phyloP scores from a whole-genome alignment of 495 filamentous ascomycete species.

The Penicillium maclennaniae region DNA sequence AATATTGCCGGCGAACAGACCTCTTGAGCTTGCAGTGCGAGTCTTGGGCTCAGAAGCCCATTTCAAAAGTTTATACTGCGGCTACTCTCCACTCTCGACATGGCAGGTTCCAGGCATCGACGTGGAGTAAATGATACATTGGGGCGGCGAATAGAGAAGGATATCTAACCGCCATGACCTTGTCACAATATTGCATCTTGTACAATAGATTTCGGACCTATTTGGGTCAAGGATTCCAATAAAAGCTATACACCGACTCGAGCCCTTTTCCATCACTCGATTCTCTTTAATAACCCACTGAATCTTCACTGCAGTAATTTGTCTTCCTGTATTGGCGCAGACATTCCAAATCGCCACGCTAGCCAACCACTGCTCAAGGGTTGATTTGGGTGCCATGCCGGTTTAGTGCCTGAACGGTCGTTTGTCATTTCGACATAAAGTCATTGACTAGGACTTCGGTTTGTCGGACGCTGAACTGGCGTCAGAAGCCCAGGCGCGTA shows the following conservation, averaged over 20 bases:
- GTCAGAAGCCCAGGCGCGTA: too few relatives aligned
- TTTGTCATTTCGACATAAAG: too few relatives aligned
- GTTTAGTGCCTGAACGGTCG: too few relatives aligned
- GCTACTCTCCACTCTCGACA: constrained; percentile 26
- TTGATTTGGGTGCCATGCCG: too few relatives aligned
- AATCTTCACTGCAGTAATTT: too few relatives aligned
- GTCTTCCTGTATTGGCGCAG: too few relatives aligned
- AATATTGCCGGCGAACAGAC: background rate
- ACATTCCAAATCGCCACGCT: too few relatives aligned
- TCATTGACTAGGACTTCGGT: too few relatives aligned
- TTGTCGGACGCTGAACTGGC: too few relatives aligned
- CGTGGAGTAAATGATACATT: constrained; percentile 5
- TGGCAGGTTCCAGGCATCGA: constrained; percentile 28
- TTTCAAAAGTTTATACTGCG: constrained; percentile 5
- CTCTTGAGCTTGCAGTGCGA: background rate
- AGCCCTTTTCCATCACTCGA: too few relatives aligned
- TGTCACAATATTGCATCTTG: constrained; percentile 10
- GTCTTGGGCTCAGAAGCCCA: background rate
- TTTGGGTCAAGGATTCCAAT: background rate
- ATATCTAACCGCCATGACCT: constrained; percentile 7
- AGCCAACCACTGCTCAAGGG: too few relatives aligned
- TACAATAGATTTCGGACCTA: constrained; percentile 5
- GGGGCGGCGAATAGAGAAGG: constrained; percentile 3
- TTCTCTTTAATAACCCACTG: too few relatives aligned
- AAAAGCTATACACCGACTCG: background rate